These are phyloP conservation scores for Talaromyces sp. DNA, from an alignment of 2,329 filamentous ascomycete genomes.

Conservation along the genomic window DNA sequence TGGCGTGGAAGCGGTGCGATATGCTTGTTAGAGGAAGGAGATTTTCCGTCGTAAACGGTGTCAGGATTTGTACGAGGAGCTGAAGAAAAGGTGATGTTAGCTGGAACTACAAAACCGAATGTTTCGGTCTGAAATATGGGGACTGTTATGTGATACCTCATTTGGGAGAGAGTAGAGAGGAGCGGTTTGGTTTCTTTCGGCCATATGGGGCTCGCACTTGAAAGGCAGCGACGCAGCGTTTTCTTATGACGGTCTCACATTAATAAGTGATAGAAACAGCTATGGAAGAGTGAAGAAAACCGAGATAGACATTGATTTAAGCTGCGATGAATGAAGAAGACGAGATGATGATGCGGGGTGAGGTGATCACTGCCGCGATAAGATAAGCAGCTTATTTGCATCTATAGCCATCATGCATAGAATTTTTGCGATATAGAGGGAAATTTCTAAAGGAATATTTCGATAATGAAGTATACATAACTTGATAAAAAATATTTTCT, in stretches of 20 bases:
- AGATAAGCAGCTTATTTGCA: neutral
- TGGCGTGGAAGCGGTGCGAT: constrained; percentile 58
- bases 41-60: constrained; percentile 44
- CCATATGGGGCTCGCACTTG: neutral
- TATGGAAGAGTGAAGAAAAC: neutral
- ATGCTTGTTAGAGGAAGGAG: constrained; percentile 55
- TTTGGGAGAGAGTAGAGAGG: constrained; percentile 28
- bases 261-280: neutral
- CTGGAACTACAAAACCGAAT: neutral
- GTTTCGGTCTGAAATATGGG: neutral
- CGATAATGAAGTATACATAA: neutral
- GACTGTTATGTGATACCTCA: constrained; percentile 21
- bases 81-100: constrained; percentile 18
- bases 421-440: neutral
- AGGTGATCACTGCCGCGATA: neutral
- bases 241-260: neutral
- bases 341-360: neutral
- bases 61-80: constrained; percentile 50
- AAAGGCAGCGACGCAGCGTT: neutral
- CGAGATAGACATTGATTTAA: neutral
- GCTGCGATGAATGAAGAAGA: neutral
- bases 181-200: neutral
- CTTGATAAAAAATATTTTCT: neutral
- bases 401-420: neutral
- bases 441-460: neutral